These are phyloP conservation scores for Carex littledalei DNA, from an alignment of 176 grass and related monocot genomes.

Conservation along the genomic window DNA sequence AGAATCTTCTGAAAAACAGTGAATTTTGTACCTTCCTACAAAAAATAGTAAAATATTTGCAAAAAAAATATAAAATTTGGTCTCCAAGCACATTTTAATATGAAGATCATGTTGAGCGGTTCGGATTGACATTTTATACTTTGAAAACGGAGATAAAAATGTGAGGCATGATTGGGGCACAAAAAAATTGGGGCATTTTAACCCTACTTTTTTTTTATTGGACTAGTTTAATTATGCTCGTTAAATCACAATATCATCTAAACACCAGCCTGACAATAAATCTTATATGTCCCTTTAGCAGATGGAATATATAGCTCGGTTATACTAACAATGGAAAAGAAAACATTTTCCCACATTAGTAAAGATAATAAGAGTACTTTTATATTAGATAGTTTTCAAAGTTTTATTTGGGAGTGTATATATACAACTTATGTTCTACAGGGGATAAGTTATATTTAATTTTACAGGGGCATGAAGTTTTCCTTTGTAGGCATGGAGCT, in stretches of 20 bases:
- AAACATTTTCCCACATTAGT: too few species aligned
- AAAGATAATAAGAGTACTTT: neutral
- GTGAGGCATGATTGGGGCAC: too few species aligned
- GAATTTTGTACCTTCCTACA: too few species aligned
- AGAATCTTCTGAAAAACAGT: too few species aligned
- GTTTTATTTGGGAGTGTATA: neutral
- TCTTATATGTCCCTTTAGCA: neutral
- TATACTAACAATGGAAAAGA: neutral
- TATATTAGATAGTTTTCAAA: neutral
- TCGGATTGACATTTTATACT: too few species aligned
- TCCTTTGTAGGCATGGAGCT: neutral
- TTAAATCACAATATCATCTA: constrained; percentile 3
- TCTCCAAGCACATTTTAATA: too few species aligned
- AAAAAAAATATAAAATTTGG: too few species aligned
- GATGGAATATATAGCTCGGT: neutral
- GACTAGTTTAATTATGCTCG: neutral
- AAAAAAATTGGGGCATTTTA: too few species aligned
- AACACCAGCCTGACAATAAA: neutral
- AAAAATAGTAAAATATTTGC: too few species aligned
- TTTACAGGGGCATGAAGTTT: neutral
- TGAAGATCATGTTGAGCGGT: too few species aligned
- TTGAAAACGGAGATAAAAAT: too few species aligned
- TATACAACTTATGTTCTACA: neutral
- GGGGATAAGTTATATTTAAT: neutral
- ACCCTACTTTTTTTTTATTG: too few species aligned